Evolutionary conservation across 1,284 basidiomycete species (phyloP), one percentile per base, ranked within the genome.

Genomic region (Flammula alnicola): DNA sequence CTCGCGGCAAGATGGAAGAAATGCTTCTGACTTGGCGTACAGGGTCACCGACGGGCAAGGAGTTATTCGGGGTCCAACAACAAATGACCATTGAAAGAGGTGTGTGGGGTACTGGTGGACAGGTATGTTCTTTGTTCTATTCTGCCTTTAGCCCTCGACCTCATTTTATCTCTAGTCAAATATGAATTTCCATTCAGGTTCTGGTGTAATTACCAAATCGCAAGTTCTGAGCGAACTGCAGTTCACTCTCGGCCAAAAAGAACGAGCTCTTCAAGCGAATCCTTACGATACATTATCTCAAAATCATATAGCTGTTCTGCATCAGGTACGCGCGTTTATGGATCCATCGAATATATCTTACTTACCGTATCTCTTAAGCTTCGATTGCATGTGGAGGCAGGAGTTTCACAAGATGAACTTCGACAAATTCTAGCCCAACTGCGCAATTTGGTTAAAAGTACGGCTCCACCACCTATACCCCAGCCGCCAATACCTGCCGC

Each of bases 1-100:
- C 91, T 5, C 86, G 89, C 54, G 82, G 84, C 66, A 97, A 96
- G 71, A 94, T 98, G 90, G 93, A 95, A 64, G 95, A 98, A 69
- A 93, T 98, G 85, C 80, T 97, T 14, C 72, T 91, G 30, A 94
- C 95, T 7, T 98, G 95, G 95, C 80, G 93, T 25, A 89, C 84
- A 26, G 91, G 91, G 27, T 86, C 88, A 8, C 87, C 88, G 1
- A 78, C 78, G 39, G 83, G 88, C n/a, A 81, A 82, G 50, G 90
- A 94, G 63, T 75, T 98, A 2, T 98, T 95, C 63, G 89, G 91
- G 30, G 72, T 82, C 22, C 79, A 81, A 3, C 76, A 84, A 30
- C 91, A 93, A 61, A 70, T 81, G 23, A 79, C 83, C 7, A 88
- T 93, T 52, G 91, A 93, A 65, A 80, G 85, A 12, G 83, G 84